phyloP scores from a whole-genome alignment of 192 early-diverging fungal species.

The Globomyces pollinis-pini region DNA sequence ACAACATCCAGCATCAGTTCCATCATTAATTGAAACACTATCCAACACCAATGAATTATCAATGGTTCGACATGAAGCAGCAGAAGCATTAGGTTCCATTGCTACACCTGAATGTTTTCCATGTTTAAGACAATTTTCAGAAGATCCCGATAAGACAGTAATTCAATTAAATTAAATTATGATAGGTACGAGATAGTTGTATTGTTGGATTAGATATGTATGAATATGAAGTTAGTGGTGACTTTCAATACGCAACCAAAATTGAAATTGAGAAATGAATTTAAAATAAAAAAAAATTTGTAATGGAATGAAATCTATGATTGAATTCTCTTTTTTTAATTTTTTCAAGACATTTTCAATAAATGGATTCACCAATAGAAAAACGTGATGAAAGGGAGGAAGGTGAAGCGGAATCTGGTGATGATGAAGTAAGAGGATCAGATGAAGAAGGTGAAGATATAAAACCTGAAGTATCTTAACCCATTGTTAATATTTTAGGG shows the following conservation, averaged over 20 bases:
- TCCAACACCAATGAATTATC: slow-evolving; percentile 64
- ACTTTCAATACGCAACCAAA: too few relatives aligned
- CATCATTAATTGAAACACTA: slow-evolving; percentile 71
- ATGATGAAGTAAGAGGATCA: background rate
- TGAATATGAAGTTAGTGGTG: slow-evolving; percentile 77
- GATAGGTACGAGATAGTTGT: slow-evolving; percentile 87
- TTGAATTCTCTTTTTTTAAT: too few relatives aligned
- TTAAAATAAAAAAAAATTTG: too few relatives aligned
- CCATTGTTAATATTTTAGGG: background rate
- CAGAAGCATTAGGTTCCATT: slow-evolving; percentile 93
- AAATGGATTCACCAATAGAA: slow-evolving; percentile 11
- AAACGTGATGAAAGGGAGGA: slow-evolving; percentile 13
- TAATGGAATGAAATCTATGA: too few relatives aligned
- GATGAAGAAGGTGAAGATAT: background rate
- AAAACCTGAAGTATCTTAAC: background rate
- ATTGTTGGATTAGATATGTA: slow-evolving; percentile 94
- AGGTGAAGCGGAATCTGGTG: slow-evolving; percentile 1
- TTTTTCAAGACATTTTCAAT: background rate
- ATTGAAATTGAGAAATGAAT: too few relatives aligned
- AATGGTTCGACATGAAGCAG: slow-evolving; percentile 97
- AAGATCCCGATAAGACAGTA: slow-evolving; percentile 76
- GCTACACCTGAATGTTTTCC: slow-evolving; percentile 79
- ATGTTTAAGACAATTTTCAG: slow-evolving; percentile 60
- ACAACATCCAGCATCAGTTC: slow-evolving; percentile 85
- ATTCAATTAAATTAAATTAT: too few relatives aligned